Evolutionary conservation across 2,329 filamentous ascomycete species (phyloP).

Genomic region (Ophiostoma tasmaniense): DNA sequence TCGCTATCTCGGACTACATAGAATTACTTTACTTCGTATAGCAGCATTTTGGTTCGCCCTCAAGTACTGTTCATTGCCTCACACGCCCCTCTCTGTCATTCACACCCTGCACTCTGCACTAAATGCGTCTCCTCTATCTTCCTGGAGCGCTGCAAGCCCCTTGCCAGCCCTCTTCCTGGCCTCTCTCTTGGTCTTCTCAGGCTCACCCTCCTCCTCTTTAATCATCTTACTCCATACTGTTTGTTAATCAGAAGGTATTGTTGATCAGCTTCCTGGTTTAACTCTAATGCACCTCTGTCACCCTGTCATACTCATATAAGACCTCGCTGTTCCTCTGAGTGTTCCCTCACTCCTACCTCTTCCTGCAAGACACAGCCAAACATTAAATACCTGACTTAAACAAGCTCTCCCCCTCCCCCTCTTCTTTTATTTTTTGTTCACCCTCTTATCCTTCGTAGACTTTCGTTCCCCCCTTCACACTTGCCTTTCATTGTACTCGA

Average conservation of each 20-base stretch:
- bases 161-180: conserved; percentile 1
- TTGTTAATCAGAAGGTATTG: too few species aligned
- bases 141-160: not conserved
- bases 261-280: not conserved
- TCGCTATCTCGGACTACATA: not conserved
- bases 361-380: conserved; percentile 7
- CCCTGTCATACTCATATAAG: conserved; percentile 7
- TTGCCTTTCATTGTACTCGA: not conserved
- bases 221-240: too few species aligned
- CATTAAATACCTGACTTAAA: not conserved
- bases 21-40: too few species aligned
- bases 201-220: not conserved
- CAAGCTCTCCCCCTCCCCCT: not conserved
- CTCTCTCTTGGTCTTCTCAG: not conserved
- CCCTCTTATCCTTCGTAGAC: not conserved
- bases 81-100: not conserved
- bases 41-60: not conserved
- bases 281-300: not conserved
- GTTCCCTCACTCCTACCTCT: not conserved
- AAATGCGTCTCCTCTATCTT: not conserved
- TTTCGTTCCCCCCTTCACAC: not conserved
- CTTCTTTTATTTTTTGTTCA: not conserved
- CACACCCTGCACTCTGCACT: not conserved
- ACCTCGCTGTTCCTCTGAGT: conserved; percentile 4
- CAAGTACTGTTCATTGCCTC: not conserved